Evolutionary conservation across 2,329 filamentous ascomycete genomes (phyloP).

Genomic region (Juglanconis juglandina): DNA sequence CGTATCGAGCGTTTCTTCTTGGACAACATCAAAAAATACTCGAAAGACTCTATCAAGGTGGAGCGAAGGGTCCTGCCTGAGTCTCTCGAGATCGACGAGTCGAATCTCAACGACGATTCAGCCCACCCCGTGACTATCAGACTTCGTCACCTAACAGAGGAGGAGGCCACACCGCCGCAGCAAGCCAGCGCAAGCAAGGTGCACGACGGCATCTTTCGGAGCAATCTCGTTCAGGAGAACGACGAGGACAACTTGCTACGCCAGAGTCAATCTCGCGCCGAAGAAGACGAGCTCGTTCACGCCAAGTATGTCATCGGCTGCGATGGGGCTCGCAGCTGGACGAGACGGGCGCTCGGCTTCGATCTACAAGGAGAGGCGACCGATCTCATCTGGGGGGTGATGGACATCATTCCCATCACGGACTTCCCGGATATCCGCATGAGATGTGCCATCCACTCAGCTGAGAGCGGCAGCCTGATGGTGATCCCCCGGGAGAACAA

Average conservation of each 20-base stretch:
- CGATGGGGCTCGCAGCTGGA: conserved; percentile 67
- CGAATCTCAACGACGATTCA: conserved; percentile 42
- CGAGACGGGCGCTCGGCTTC: conserved; percentile 49
- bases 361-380: conserved; percentile 26
- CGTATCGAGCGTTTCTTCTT: conserved; percentile 66
- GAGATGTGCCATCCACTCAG: conserved; percentile 28
- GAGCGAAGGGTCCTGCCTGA: conserved; percentile 60
- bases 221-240: conserved; percentile 48
- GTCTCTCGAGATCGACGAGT: conserved; percentile 51
- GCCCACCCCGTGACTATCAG: conserved; percentile 60
- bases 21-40: conserved; percentile 55
- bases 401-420: conserved; percentile 29
- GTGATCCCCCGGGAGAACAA: conserved; percentile 36
- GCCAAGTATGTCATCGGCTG: conserved; percentile 66
- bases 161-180: conserved; percentile 51
- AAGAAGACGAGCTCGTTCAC: conserved; percentile 41
- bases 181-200: conserved; percentile 35
- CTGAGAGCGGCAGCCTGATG: conserved; percentile 26
- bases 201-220: conserved; percentile 55
- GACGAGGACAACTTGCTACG: conserved; percentile 32
- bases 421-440: conserved; percentile 30
- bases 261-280: conserved; percentile 27
- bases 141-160: conserved; percentile 54
- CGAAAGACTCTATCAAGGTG: conserved; percentile 45
- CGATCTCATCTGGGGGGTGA: conserved; percentile 26